Base-by-base conservation (phyloP, 768 basidiomycete species). In the Pholiota molesta region DNA sequence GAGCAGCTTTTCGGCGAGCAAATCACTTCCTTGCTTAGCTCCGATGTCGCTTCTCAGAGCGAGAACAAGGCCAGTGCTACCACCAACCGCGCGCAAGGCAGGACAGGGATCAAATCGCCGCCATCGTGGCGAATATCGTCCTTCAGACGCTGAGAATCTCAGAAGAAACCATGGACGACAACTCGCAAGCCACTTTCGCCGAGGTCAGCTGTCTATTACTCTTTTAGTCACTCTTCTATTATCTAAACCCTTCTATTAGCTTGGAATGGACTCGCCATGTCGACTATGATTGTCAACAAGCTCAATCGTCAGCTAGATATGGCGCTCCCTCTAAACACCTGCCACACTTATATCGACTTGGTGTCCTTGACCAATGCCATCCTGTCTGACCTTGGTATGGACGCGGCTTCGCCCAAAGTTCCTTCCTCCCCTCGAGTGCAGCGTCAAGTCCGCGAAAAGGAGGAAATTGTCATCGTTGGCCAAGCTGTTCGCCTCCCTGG, bases 391-490 rank as follows among this genome's bases (percentile, higher is more conserved):
- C 64, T 72, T 17, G 72, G 72, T 13, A 62, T 72, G n/a, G 69
- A 68, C n/a, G 59, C 10, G 16, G 14, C 59, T 3, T 54, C 65
- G 1, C 51, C 65, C 10, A 65, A 64, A 44, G 29, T 39, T 13
- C 63, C 63, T 19, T 61, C 61, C 51, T 64, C 64, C 33, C 57
- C 65, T 8, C 57, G 61, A 37, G 54, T 62, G 4, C 40, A 64
- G 1, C 59, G 65, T 28, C 62, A 44, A 26, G 33, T 58, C 17
- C 45, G 59, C 40, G 62, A 62, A 29, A 68, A 63, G 33, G 70
- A 74, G 42, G 74, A 75, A n/a, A 68, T 78, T 9, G 77, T 75
- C 49, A 73, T 78, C 51, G 74, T 78, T 33, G 77, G 77, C 13
- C 75, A 75, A 52, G 71, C 77, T 4, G 60, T 77, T 9, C 70